Evolutionary conservation across 768 basidiomycete species (phyloP), one percentile per base, ranked within the genome.

Genomic region (Leccinellum albellum): DNA sequence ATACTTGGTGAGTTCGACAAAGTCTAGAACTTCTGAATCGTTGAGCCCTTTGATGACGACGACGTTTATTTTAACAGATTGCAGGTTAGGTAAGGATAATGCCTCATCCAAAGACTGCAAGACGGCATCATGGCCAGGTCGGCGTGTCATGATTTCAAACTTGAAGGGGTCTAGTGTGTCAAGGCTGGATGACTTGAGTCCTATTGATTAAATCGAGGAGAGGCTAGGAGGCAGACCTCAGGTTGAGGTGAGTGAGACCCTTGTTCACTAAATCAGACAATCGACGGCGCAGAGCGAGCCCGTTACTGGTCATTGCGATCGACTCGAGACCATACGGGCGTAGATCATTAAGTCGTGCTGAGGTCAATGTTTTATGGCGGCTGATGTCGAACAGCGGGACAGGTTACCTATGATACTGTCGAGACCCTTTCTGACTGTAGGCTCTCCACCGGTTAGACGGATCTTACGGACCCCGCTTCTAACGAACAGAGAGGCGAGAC

Each of bases 231-330:
- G 28, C 59, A 14, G 55, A 83, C 84, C 83, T 86, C 53, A 87
- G 66, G 66, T 87, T 84, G 24, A 95, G 73, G 72, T 94, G 89
- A 0, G 90, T 88, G 12, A 95, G 77, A 0, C 91, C 92, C 56
- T 82, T 85, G 50, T 76, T 72, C 3, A 93, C 78, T 42, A 94
- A 72, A 26, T 79, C 73, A 2, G 86, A 82, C n/a, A 94, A 76
- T 54, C 83, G 84, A 8, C 91, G 82, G 66, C 87, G 84, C 13
- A 95, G 77, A 9, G 83, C 79, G 55, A 94, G 75, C 5, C 92
- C 91, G 68, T 94, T 95, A 60, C 81, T 87, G 6, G 91, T 94
- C 86, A 94, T 91, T 14, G 82, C 92, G 56, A 95, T 88, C 8
- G 89, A 85, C 54, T 81, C 68, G 14, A 93, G 79, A 7, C 89